Evolutionary conservation across 495 filamentous ascomycete genomes (phyloP), one percentile per base, ranked within the genome.

Genomic region (Niebla homalea): DNA sequence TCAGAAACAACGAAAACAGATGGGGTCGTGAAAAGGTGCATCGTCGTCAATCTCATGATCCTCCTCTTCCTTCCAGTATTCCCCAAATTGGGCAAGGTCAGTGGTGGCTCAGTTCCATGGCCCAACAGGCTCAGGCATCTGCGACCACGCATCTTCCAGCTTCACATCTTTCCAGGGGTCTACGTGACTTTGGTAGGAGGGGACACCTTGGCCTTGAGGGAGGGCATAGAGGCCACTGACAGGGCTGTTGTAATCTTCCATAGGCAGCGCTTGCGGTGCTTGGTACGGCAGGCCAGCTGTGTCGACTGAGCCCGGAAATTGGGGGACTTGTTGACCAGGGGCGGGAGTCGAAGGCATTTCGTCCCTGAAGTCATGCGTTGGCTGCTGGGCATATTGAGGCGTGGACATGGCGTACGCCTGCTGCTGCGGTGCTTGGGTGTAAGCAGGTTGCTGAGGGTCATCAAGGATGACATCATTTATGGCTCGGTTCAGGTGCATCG

Each of bases 281-380:
- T 53, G 50, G 21, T 56, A 56, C 23, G 23, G 37, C 8, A 29
- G 38, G 21, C 19, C 36, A 19, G 39, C 18, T 0, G 16, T 7
- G 25, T 55, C 42, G 35, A 35, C 29, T 18, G 43, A 4, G 14
- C 36, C 10, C 11, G 45, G 35, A 35, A 48, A 56, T 14, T 52
- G 54, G 3, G 54, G 16, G n/a, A 49, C 11, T 7, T 46, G 38
- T 20, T 49, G 54, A 5, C 42, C 38, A 14, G 54, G 15, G 20
- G 45, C 54, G n/a, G 49, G 45, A 3, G 54, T 49, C 5, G 29
- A 40, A 18, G 54, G 54, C 22, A 56, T 29, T 4, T 52, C 44
- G 11, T n/a, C 26, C 19, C 42, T 36, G 32, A 46, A 55, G 42
- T 52, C 23, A 10, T 49, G 51, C 20, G 48, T 15, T 4, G 16